Evolutionary conservation across 495 filamentous ascomycete genomes (phyloP).

Genomic region (Pseudevernia furfuracea): DNA sequence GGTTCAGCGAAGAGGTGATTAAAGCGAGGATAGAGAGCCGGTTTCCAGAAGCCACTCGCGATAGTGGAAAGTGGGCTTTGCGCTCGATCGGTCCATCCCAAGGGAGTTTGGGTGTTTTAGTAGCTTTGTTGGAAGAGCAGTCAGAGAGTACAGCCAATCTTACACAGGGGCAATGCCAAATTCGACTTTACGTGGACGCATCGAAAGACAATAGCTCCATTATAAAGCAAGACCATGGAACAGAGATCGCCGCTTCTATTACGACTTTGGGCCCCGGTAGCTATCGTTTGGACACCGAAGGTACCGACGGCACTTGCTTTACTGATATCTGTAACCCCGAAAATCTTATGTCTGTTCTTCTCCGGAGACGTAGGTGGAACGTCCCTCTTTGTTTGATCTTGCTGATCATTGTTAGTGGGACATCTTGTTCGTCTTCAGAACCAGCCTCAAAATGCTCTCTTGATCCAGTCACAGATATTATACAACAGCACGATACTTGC

Average conservation of each 20-base stretch:
- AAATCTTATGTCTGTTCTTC: conserved; percentile 60
- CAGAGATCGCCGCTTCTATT: conserved; percentile 10
- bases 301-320: conserved; percentile 52
- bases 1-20: conserved; percentile 75
- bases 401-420: conserved; percentile 38
- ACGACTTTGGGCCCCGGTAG: conserved; percentile 9
- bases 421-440: conserved; percentile 63
- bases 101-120: conserved; percentile 58
- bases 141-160: conserved; percentile 27
- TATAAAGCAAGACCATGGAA: background rate
- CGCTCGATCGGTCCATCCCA: conserved; percentile 53
- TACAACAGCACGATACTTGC: conserved; percentile 68
- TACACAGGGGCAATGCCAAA: background rate
- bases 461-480: conserved; percentile 56
- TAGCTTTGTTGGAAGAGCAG: conserved; percentile 69
- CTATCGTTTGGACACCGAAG: conserved; percentile 54
- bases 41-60: conserved; percentile 68
- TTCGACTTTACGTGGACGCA: conserved; percentile 9
- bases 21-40: conserved; percentile 82
- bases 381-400: background rate
- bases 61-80: conserved; percentile 71
- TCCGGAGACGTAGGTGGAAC: conserved; percentile 52
- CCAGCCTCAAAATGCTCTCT: conserved; percentile 55
- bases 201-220: background rate
- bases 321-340: conserved; percentile 61